phyloP scores from a whole-genome alignment of 805 yeast species.

The Pichia scutulata region DNA sequence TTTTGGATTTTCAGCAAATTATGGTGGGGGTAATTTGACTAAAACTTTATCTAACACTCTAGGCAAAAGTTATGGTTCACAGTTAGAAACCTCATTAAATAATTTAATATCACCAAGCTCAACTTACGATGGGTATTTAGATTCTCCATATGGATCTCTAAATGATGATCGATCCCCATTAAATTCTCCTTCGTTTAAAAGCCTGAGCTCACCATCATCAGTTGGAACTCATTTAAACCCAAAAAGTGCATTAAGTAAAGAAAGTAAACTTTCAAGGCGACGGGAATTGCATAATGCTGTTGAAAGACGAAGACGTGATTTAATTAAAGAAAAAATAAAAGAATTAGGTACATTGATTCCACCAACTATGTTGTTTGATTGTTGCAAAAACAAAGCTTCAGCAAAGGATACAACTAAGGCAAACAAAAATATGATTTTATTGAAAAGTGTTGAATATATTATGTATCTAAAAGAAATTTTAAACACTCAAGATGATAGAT shows the following conservation, averaged over 20 bases:
- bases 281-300: slow-evolving; percentile 92
- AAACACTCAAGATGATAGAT: slow-evolving; percentile 44
- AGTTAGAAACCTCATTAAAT: slow-evolving; percentile 26
- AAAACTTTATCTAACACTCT: slow-evolving; percentile 7
- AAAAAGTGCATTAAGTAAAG: slow-evolving; percentile 39
- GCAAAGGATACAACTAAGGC: slow-evolving; percentile 58
- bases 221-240: slow-evolving; percentile 28
- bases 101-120: slow-evolving; percentile 29
- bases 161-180: slow-evolving; percentile 29
- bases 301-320: slow-evolving; percentile 84
- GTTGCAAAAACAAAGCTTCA: slow-evolving; percentile 22
- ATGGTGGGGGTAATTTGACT: slow-evolving; percentile 6
- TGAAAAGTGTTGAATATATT: slow-evolving; percentile 75
- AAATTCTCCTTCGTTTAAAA: slow-evolving; percentile 28
- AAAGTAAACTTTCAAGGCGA: slow-evolving; percentile 66
- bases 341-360: slow-evolving; percentile 80
- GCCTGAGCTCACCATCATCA: slow-evolving; percentile 30
- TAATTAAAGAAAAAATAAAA: slow-evolving; percentile 81
- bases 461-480: slow-evolving; percentile 55
- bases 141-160: slow-evolving; percentile 30
- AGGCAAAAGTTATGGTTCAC: slow-evolving; percentile 24
- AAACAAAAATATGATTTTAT: slow-evolving; percentile 71
- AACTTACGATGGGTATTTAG: slow-evolving; percentile 28
- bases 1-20: slow-evolving; percentile 13
- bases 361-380: slow-evolving; percentile 50